phyloP scores from a whole-genome alignment of 495 filamentous ascomycete species.

The Talaromyces stipitatus region DNA sequence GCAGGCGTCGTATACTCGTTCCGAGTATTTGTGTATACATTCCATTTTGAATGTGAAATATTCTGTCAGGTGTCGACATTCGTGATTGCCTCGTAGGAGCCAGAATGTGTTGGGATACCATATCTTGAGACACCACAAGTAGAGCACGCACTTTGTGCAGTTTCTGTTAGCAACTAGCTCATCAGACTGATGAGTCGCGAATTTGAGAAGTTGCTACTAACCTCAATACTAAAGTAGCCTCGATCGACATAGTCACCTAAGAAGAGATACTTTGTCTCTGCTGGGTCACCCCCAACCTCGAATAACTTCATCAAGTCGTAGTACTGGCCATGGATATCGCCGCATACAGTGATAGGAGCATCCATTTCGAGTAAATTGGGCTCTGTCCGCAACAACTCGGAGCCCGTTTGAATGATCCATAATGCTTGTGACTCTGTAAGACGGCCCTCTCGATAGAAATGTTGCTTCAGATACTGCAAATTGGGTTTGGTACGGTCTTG shows the following conservation, averaged over 20 bases:
- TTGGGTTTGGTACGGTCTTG: slow-evolving; percentile 84
- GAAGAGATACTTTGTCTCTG: slow-evolving; percentile 94
- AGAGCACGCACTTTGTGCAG: slow-evolving; percentile 80
- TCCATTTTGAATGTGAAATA: slow-evolving; percentile 99
- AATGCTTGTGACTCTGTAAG: slow-evolving; percentile 94
- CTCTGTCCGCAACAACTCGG: slow-evolving; percentile 74
- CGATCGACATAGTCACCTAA: slow-evolving; percentile 96
- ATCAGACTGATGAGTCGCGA: too few relatives aligned
- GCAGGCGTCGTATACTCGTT: slow-evolving; percentile 92
- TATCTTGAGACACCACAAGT: slow-evolving; percentile 97
- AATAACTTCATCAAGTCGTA: slow-evolving; percentile 99
- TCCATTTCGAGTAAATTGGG: slow-evolving; percentile 99
- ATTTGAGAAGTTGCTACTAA: too few relatives aligned
- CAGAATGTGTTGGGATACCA: slow-evolving; percentile 97
- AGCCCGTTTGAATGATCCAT: slow-evolving; percentile 84
- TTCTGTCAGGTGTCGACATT: slow-evolving; percentile 96
- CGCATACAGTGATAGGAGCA: slow-evolving; percentile 98
- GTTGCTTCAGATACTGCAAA: slow-evolving; percentile 90
- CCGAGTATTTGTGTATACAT: slow-evolving; percentile 98
- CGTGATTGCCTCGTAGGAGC: slow-evolving; percentile 95
- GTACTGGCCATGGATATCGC: slow-evolving; percentile 97
- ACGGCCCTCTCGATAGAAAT: slow-evolving; percentile 95
- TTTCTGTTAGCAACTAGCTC: slow-evolving; percentile 12
- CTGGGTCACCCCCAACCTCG: slow-evolving; percentile 93
- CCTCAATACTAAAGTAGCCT: slow-evolving; percentile 98